phyloP scores from a whole-genome alignment of 805 yeast species.

The Danielia reshetovae region DNA sequence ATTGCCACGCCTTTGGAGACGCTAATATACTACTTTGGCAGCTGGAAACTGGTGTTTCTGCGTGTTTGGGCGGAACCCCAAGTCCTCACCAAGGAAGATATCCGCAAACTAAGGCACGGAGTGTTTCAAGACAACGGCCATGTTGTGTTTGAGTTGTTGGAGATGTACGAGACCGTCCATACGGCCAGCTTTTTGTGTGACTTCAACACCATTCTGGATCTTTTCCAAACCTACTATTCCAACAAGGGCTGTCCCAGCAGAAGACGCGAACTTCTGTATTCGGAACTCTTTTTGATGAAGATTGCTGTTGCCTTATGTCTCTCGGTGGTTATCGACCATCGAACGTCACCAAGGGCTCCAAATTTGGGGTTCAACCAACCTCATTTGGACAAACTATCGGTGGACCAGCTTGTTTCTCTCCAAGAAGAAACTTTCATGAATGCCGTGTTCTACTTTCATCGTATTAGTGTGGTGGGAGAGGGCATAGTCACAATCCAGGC shows the following conservation, averaged over 20 bases:
- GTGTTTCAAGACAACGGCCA: constrained; percentile 18
- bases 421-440: constrained; percentile 12
- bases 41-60: constrained; percentile 10
- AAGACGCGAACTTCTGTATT: constrained; percentile 19
- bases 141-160: constrained; percentile 25
- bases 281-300: constrained; percentile 34
- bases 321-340: constrained; percentile 18
- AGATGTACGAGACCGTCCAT: constrained; percentile 13
- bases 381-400: constrained; percentile 1
- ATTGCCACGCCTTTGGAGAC: constrained; percentile 12
- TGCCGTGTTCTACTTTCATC: constrained; percentile 43
- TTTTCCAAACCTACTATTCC: constrained; percentile 25
- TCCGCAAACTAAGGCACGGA: constrained; percentile 8
- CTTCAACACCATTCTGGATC: constrained; percentile 10
- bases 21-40: constrained; percentile 17
- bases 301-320: constrained; percentile 24
- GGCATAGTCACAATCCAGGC: constrained; percentile 52
- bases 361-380: neutral
- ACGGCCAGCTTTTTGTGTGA: constrained; percentile 21
- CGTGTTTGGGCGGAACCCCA: constrained; percentile 12
- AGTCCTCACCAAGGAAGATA: constrained; percentile 6
- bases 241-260: constrained; percentile 7
- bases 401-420: constrained; percentile 8
- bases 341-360: neutral
- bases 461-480: constrained; percentile 46